phyloP scores from a whole-genome alignment of 148 eudicot species.

The Rhododendron simsii region DNA sequence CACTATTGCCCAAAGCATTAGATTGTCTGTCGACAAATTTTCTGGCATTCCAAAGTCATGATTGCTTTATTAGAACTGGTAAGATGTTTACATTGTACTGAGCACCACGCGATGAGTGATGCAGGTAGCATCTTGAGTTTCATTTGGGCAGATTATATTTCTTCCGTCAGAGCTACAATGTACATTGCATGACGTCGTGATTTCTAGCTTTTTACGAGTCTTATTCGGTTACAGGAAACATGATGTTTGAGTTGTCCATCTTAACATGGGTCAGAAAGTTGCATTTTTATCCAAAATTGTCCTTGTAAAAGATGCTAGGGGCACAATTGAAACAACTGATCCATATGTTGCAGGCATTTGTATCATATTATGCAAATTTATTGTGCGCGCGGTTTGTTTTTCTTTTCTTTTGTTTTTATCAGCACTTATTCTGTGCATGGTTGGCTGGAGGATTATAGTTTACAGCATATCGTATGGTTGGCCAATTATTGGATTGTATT shows the following conservation, averaged over 20 bases:
- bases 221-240: neutral
- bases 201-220: neutral
- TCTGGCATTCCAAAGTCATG: constrained; percentile 69
- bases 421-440: neutral
- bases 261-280: neutral
- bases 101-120: neutral
- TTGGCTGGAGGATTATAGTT: neutral
- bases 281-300: neutral
- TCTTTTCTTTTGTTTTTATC: too few species aligned
- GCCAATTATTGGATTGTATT: neutral
- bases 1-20: constrained; percentile 64
- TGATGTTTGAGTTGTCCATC: neutral
- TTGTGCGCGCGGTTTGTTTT: neutral
- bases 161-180: neutral
- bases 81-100: constrained; percentile 10
- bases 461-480: neutral
- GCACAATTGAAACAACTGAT: neutral
- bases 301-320: neutral
- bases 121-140: neutral
- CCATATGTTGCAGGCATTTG: neutral
- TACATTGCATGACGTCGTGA: neutral
- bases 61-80: constrained; percentile 96
- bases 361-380: neutral
- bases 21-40: constrained; percentile 86
- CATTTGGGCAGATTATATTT: neutral